Conservation (phyloP, 352 stramenopile genomes). For the Globisporangium ultimum region DNA sequence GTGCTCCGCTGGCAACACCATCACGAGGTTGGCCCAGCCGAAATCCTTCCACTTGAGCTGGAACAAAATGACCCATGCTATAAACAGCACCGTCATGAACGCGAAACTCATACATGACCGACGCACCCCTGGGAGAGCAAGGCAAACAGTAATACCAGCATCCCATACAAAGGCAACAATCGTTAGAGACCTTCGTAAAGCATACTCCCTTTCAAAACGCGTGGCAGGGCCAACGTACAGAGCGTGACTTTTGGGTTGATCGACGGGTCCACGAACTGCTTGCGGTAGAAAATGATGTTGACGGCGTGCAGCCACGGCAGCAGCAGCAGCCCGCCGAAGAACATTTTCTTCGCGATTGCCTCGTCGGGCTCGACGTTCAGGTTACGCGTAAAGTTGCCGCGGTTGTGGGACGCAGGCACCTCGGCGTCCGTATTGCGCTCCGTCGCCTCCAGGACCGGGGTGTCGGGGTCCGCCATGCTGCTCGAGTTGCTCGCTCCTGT, state of each 20-base stretch:
- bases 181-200: background rate
- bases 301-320: conserved; percentile 83
- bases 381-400: conserved; percentile 87
- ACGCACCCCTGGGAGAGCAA: conserved; percentile 51
- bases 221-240: conserved; percentile 40
- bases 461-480: conserved; percentile 34
- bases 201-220: background rate
- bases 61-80: conserved; percentile 76
- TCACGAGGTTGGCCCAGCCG: conserved; percentile 73
- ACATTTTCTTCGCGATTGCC: conserved; percentile 79
- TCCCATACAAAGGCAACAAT: background rate
- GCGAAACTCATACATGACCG: conserved; percentile 68
- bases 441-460: conserved; percentile 54
- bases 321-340: conserved; percentile 65
- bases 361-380: conserved; percentile 76
- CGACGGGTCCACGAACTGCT: conserved; percentile 68
- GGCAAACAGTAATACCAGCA: background rate
- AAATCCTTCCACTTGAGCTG: conserved; percentile 87
- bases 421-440: conserved; percentile 6
- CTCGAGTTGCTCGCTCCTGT: background rate
- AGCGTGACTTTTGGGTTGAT: conserved; percentile 68
- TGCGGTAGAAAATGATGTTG: conserved; percentile 81
- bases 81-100: conserved; percentile 69
- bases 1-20: conserved; percentile 68
- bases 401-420: conserved; percentile 49